phyloP scores from a whole-genome alignment of 768 basidiomycete species.

The Scleroderma bovista region DNA sequence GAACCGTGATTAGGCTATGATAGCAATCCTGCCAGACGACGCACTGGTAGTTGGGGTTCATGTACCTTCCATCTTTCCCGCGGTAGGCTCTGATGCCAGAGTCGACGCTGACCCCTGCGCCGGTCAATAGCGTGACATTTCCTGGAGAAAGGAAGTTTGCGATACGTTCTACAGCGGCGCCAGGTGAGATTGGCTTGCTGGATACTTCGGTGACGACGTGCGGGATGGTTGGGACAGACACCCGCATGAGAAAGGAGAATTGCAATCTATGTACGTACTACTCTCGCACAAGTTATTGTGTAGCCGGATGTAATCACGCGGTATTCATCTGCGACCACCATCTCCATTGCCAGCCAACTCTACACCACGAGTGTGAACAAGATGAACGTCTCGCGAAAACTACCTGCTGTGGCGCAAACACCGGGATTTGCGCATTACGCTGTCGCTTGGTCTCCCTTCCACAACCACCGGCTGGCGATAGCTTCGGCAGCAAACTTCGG shows the following conservation, averaged over 20 bases:
- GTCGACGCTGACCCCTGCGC: slow-evolving; percentile 93
- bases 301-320: slow-evolving; percentile 4
- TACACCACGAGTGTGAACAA: not conserved
- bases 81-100: slow-evolving; percentile 94
- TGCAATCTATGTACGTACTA: too few relatives aligned
- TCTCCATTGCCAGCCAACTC: too few relatives aligned
- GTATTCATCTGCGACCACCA: not conserved
- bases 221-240: slow-evolving; percentile 77
- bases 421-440: slow-evolving; percentile 83
- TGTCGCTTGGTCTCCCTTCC: slow-evolving; percentile 83
- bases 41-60: slow-evolving; percentile 88
- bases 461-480: slow-evolving; percentile 65
- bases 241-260: slow-evolving; percentile 45
- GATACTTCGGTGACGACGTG: slow-evolving; percentile 38
- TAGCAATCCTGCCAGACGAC: slow-evolving; percentile 9
- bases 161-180: slow-evolving; percentile 56
- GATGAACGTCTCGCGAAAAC: slow-evolving; percentile 32
- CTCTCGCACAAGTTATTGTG: too few relatives aligned
- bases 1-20: slow-evolving; percentile 2
- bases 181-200: slow-evolving; percentile 34
- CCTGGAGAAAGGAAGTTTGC: slow-evolving; percentile 62
- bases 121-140: slow-evolving; percentile 73
- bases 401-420: slow-evolving; percentile 56
- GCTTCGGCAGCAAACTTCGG: slow-evolving; percentile 92
- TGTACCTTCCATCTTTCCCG: slow-evolving; percentile 77